Conservation (phyloP, 768 basidiomycete species). For the Kwoniella sp. region DNA sequence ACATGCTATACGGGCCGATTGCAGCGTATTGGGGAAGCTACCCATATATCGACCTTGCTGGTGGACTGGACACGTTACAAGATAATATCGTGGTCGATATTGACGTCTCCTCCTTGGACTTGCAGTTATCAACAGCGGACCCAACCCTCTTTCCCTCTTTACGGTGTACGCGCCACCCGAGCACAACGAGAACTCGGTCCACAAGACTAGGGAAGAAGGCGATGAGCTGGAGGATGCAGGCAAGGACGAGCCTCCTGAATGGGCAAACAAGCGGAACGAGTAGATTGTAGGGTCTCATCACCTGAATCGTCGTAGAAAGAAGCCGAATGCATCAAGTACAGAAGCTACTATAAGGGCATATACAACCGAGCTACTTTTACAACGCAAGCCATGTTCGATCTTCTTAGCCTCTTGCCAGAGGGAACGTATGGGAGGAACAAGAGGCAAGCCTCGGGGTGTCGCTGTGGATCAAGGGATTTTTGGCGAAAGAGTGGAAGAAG, state of each 20-base stretch:
- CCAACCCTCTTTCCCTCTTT: slow-evolving; percentile 55
- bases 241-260: slow-evolving; percentile 57
- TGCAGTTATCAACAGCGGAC: slow-evolving; percentile 54
- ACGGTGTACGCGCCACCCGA: slow-evolving; percentile 56
- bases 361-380: background rate
- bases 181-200: slow-evolving; percentile 54
- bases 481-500: too few species aligned
- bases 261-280: slow-evolving; percentile 43
- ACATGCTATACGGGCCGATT: too few species aligned
- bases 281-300: background rate
- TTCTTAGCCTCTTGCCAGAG: too few species aligned
- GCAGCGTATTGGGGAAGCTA: too few species aligned
- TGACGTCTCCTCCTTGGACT: too few species aligned
- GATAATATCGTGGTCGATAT: too few species aligned
- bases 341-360: background rate
- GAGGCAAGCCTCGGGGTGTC: too few species aligned
- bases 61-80: too few species aligned
- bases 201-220: slow-evolving; percentile 57
- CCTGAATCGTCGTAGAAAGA: background rate
- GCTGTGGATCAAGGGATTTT: too few species aligned
- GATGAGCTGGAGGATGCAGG: slow-evolving; percentile 56
- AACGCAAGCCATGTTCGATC: background rate
- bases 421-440: too few species aligned
- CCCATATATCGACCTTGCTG: too few species aligned
- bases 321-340: background rate